Percentiles rank a stretch among this genome's conserved stretches.
These are phyloP conservation scores for Solanum chaucha DNA, from an alignment of 257 asterid species.

Conservation along the genomic window DNA sequence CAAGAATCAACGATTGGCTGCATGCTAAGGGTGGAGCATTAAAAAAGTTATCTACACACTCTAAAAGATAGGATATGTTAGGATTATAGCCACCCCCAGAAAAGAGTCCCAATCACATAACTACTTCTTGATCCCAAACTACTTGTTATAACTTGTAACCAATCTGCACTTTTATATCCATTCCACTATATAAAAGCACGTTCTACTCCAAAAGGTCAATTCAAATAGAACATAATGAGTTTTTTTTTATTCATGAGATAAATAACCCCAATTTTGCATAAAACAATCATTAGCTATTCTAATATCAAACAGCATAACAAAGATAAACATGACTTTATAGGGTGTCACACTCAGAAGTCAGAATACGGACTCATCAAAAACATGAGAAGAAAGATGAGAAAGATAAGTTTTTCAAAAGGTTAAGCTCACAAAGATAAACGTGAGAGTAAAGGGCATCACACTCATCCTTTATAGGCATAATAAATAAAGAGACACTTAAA, in stretches of 20 bases:
- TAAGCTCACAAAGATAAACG: not conserved
- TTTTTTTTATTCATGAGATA: not conserved
- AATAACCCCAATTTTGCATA: not conserved
- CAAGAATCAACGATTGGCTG: not conserved
- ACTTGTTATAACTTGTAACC: not conserved
- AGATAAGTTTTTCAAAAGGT: not conserved
- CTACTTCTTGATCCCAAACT: not conserved
- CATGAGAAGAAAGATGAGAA: not conserved
- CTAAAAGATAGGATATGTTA: not conserved
- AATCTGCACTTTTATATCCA: not conserved
- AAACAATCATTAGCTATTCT: not conserved
- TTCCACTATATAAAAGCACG: not conserved
- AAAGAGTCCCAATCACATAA: not conserved
- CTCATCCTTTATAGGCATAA: not conserved
- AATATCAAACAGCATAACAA: not conserved
- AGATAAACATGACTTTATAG: not conserved
- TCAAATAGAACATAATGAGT: not conserved
- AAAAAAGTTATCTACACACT: not conserved
- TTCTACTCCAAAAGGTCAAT: not conserved
- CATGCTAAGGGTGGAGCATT: not conserved
- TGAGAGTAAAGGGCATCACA: not conserved
- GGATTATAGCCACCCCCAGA: not conserved
- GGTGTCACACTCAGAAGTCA: not conserved
- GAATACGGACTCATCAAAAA: not conserved
- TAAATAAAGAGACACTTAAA: too few species aligned